Conservation (phyloP, 106 monocot genomes). For the Narthecium ossifragum region DNA sequence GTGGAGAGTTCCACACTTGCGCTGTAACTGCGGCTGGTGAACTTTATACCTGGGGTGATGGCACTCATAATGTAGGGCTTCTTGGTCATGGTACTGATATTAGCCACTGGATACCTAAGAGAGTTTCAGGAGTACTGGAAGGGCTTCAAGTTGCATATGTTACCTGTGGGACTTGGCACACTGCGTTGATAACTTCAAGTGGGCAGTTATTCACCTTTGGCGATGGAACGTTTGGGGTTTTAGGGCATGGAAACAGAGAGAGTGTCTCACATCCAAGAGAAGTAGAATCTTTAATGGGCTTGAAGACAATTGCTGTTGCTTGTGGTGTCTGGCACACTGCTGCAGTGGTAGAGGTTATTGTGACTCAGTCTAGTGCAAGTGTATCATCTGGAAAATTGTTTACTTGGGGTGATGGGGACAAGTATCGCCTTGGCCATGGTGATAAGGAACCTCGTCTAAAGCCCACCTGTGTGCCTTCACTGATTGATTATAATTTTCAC, state of each 20-base stretch:
- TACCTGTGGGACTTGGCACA: conserved; percentile 94
- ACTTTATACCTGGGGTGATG: conserved; percentile 96
- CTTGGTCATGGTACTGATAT: conserved; percentile 79
- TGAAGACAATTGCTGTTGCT: conserved; percentile 84
- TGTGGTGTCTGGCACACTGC: conserved; percentile 99
- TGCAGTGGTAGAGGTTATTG: conserved; percentile 85
- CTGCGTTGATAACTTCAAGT: conserved; percentile 61
- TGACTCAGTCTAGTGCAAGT: conserved; percentile 63
- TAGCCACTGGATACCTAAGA: conserved; percentile 93
- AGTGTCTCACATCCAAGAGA: conserved; percentile 61
- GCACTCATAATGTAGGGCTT: conserved; percentile 80
- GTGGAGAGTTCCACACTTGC: conserved; percentile 95
- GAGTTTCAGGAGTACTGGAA: conserved; percentile 74
- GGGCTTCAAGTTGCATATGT: conserved; percentile 71
- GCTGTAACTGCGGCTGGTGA: conserved; percentile 76
- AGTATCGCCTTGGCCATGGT: conserved; percentile 87
- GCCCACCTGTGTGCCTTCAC: conserved; percentile 87
- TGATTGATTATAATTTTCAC: conserved; percentile 90
- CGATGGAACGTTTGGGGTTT: conserved; percentile 86
- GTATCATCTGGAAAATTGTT: conserved; percentile 86
- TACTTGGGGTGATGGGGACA: conserved; percentile 98
- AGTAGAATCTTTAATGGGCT: conserved; percentile 83
- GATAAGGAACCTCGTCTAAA: conserved; percentile 72
- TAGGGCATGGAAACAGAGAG: conserved; percentile 89
- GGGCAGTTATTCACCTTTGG: conserved; percentile 93